These are phyloP conservation scores for Boletus fagicola DNA, from an alignment of 768 basidiomycete genomes.

Conservation along the genomic window DNA sequence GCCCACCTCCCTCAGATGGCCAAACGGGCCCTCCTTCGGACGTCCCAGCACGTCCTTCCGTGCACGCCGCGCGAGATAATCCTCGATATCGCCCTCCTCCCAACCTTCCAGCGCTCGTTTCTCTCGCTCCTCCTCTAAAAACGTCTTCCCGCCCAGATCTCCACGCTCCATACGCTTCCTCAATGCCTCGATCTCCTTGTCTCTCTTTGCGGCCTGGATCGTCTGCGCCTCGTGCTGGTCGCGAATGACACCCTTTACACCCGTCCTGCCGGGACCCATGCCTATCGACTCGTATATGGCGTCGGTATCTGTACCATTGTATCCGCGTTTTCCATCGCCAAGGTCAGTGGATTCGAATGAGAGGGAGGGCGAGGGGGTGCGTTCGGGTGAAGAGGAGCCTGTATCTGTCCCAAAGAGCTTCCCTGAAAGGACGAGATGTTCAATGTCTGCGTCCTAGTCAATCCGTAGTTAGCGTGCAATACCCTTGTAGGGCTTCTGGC, in stretches of 20 bases:
- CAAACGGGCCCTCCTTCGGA: conserved; percentile 57
- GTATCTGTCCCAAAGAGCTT: conserved; percentile 59
- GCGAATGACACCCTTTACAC: conserved; percentile 85
- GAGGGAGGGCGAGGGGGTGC: conserved; percentile 53
- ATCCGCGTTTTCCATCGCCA: conserved; percentile 35
- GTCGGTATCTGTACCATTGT: conserved; percentile 37
- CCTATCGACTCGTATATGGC: conserved; percentile 59
- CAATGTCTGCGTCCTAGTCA: conserved; percentile 48
- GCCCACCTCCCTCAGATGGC: conserved; percentile 80
- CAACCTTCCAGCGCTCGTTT: conserved; percentile 47
- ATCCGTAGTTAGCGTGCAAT: conserved; percentile 1
- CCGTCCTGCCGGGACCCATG: conserved; percentile 83
- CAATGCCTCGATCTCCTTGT: conserved; percentile 51
- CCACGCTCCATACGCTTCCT: conserved; percentile 61
- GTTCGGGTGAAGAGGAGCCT: conserved; percentile 60
- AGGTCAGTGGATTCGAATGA: conserved; percentile 36
- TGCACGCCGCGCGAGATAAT: conserved; percentile 13
- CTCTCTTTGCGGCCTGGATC: conserved; percentile 51
- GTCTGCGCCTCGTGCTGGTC: conserved; percentile 70
- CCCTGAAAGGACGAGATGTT: conserved; percentile 74
- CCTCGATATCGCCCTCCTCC: conserved; percentile 32
- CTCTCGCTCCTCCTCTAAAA: conserved; percentile 72
- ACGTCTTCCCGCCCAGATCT: conserved; percentile 67
- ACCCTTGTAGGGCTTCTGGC: background rate
- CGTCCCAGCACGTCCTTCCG: conserved; percentile 47